Conservation (phyloP, 2,329 filamentous ascomycete genomes). For the Claviceps sp. region DNA sequence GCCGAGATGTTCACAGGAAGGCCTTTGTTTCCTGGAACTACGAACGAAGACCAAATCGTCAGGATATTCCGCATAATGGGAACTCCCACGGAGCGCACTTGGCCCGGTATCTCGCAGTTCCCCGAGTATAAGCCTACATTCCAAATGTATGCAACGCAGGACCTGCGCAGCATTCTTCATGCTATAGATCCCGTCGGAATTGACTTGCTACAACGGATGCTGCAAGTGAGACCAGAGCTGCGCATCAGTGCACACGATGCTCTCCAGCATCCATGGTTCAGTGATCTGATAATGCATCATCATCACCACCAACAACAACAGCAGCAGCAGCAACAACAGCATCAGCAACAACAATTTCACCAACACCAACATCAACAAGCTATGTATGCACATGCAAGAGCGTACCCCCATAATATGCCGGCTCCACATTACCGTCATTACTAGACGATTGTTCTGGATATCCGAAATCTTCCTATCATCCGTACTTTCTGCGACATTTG, state of each 20-base stretch:
- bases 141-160: slow-evolving; percentile 87
- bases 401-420: slow-evolving; percentile 26
- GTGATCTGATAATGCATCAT: slow-evolving; percentile 50
- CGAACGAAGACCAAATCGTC: slow-evolving; percentile 93
- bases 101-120: slow-evolving; percentile 88
- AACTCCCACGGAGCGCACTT: slow-evolving; percentile 85
- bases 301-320: slow-evolving; percentile 29
- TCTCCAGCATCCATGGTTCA: slow-evolving; percentile 86
- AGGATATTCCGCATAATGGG: slow-evolving; percentile 99
- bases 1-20: slow-evolving; percentile 97
- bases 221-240: slow-evolving; percentile 84
- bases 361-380: slow-evolving; percentile 15
- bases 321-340: slow-evolving; percentile 28
- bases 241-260: slow-evolving; percentile 80
- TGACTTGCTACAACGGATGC: slow-evolving; percentile 77
- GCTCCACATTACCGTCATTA: slow-evolving; percentile 25
- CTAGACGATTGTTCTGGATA: slow-evolving; percentile 10
- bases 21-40: slow-evolving; percentile 91
- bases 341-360: slow-evolving; percentile 25
- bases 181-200: slow-evolving; percentile 82
- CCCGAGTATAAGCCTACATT: slow-evolving; percentile 97
- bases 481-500: not conserved
- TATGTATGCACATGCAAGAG: slow-evolving; percentile 28
- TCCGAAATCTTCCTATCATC: not conserved
- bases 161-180: slow-evolving; percentile 72